Evolutionary conservation across 192 early-diverging fungal genomes (phyloP), one percentile per base, ranked within the genome.

Genomic region (Entophlyctis luteolus): DNA sequence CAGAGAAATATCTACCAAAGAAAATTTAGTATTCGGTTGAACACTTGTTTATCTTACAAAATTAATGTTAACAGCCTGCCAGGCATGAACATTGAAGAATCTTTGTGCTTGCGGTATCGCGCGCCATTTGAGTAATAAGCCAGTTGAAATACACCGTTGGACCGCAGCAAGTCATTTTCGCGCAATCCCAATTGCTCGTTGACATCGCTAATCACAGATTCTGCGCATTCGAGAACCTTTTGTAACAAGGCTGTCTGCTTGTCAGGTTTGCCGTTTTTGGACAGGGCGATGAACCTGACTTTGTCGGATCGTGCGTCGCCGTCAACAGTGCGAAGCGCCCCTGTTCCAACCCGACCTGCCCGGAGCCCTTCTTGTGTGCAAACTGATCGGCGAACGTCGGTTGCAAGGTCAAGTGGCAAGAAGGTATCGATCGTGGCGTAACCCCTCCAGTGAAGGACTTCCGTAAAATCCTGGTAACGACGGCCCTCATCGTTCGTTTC

Each of bases 81-180:
- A 6, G 67, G 67, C 42, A 69, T 48, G 3, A 69, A 32, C 18
- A 56, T 37, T 33, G 67, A 69, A 28, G 67, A 59, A 35, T 69
- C 67, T 39, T 16, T 45, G 29, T 69, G 67, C 46, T 58, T 45
- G 3, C 12, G 14, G 36, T 69, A 69, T 4, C 12, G 8, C 3
- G 67, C 27, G 6, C 67, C 67, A 20, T 69, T 34, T 1, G 37
- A 39, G 39, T 69, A 69, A 20, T 16, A 59, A 14, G 32, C 65
- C 25, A 67, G 35, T 31, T 67, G 65, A 37, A 57, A 6, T 6
- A 36, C 6, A n/a, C 35, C 35, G 39, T 60, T 60, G 38, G 58
- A 60, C 16, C 34, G 14, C 20, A 60, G 38, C 5, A 12, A 14
- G 27, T 60, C 37, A 14, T 36, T 58, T 42, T 18, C 34, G 38